phyloP scores from a whole-genome alignment of 75 land plant genomes.

The Azolla pinnata region DNA sequence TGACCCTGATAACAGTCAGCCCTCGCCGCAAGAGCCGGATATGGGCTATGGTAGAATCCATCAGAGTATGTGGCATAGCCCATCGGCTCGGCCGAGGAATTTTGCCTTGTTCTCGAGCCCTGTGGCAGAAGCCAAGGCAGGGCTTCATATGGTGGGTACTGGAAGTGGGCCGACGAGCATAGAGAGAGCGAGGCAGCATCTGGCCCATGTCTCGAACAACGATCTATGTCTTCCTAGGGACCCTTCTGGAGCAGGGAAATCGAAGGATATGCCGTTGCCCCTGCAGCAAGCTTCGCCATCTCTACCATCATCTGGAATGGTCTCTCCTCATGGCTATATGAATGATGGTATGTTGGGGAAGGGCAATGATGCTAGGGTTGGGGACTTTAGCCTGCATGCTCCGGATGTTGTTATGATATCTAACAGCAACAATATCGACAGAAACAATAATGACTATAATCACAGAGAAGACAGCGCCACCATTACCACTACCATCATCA shows the following conservation, averaged over 20 bases:
- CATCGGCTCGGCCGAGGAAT: background rate
- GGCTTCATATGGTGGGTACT: background rate
- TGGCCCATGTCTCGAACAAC: background rate
- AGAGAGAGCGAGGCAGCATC: conserved; percentile 2
- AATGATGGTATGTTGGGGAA: background rate
- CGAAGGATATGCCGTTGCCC: background rate
- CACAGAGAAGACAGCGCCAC: background rate
- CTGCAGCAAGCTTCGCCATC: background rate
- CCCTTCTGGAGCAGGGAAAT: background rate
- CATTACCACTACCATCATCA: background rate
- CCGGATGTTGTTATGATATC: too few species aligned
- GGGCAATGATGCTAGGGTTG: background rate
- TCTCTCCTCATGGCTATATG: background rate
- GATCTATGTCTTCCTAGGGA: background rate
- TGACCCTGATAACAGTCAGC: too few species aligned
- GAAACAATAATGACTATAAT: too few species aligned
- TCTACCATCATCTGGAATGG: background rate
- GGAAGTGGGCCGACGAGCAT: conserved; percentile 1
- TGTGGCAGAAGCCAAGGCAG: background rate
- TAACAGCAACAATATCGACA: too few species aligned
- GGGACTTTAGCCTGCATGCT: too few species aligned
- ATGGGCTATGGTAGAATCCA: too few species aligned
- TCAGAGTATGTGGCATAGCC: too few species aligned
- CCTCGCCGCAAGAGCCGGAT: too few species aligned
- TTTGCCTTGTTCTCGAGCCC: background rate